Evolutionary conservation across 306 rosid species (phyloP), one percentile per base, ranked within the genome.

Genomic region (Acacia acuminata): DNA sequence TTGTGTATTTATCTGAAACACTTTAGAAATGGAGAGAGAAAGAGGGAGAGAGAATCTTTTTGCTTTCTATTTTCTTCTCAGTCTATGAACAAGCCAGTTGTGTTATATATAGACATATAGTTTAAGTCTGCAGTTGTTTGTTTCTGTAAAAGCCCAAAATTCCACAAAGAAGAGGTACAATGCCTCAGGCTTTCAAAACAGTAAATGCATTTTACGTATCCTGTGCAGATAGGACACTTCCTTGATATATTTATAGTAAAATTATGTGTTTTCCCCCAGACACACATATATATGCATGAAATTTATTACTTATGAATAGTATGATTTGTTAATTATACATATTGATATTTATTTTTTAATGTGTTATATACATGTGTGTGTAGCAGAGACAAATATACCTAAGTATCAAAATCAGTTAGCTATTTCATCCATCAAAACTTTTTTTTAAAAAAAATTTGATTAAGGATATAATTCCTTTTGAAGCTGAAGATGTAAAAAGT

Each of bases 1-100:
- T 63, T 76, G 65, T 81, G 88, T 81, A 83, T 78, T 88, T 80
- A 88, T 88, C 87, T 83, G 82, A 88, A 82, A 55, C 81, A 58
- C 72, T 84, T 84, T 85, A 81, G 50, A 68, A 76, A 80, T 75
- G 88, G 74, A 2, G 48, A 68, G 69, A 14, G 66, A 51, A 73
- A 85, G 86, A 86, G 27, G 27, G 44, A 7, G 61, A 53, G 76
- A 86, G 86, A 88, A 82, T 85, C 89, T 88, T 83, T 86, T 81
- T 73, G 63, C 70, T 53, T 43, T 56, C 38, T 4, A 51, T 55
- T 56, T 84, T 81, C 43, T 20, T 76, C 82, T 66, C 75, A 34
- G 58, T 56, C 76, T 9, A 12, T 82, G 85, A 53, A 63, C 76
- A 30, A 68, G 75, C 77, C 61, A 61, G 48, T 82, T 83, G 67